These are phyloP conservation scores for Fonsecaea erecta DNA, from an alignment of 2,329 filamentous ascomycete species.

Conservation along the genomic window DNA sequence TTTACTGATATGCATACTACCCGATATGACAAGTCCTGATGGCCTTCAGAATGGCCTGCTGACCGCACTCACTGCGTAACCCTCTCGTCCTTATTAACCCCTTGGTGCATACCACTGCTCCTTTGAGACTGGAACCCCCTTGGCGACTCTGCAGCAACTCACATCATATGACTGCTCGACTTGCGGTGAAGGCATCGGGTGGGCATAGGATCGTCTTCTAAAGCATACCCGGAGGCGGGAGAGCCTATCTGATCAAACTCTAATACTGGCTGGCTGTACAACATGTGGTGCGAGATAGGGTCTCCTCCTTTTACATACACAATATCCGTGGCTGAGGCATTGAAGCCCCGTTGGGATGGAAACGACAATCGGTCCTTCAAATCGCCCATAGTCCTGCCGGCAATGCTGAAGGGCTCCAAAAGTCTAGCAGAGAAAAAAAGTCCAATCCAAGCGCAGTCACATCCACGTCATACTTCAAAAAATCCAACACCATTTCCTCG, in stretches of 20 bases:
- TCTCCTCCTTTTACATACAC: conserved; percentile 1
- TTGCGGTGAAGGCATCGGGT: background rate
- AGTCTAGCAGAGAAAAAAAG: background rate
- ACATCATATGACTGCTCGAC: background rate
- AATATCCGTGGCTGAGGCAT: background rate
- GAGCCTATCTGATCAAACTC: background rate
- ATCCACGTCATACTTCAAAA: background rate
- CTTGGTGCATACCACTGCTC: background rate
- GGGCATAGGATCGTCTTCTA: background rate
- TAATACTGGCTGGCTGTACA: background rate
- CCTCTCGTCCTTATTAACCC: background rate
- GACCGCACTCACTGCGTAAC: background rate
- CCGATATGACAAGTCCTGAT: background rate
- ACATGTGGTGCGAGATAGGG: background rate
- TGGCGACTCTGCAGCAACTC: background rate
- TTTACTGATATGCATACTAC: background rate
- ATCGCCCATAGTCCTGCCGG: background rate
- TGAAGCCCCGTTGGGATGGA: background rate
- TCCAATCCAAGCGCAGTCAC: background rate
- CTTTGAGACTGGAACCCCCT: background rate
- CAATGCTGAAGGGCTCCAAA: background rate
- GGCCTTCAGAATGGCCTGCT: background rate
- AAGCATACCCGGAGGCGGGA: background rate
- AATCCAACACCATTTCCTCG: conserved; percentile 2
- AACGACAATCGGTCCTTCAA: background rate